A percentile compares a stretch with the other conserved stretches of the same genome.
These are phyloP conservation scores for Diaporthe velutina DNA, from an alignment of 2,329 filamentous ascomycete genomes.

Conservation along the genomic window DNA sequence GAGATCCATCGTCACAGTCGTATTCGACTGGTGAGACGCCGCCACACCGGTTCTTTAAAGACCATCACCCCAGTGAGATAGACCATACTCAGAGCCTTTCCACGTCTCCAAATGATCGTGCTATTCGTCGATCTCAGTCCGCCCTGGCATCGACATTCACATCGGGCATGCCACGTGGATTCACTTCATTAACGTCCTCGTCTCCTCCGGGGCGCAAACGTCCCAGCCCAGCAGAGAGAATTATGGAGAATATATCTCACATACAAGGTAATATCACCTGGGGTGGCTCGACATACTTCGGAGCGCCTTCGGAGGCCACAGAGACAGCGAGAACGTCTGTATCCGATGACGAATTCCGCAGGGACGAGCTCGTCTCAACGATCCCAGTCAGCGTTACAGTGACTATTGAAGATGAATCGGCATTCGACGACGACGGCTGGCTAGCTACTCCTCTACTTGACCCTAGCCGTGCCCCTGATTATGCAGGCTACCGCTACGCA, in stretches of 20 bases:
- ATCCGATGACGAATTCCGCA: slow-evolving; percentile 65
- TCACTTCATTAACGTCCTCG: slow-evolving; percentile 54
- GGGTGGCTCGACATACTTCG: slow-evolving; percentile 60
- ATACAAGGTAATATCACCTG: slow-evolving; percentile 61
- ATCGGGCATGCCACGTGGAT: slow-evolving; percentile 64
- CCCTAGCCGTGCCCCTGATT: slow-evolving; percentile 59
- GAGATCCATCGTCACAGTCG: slow-evolving; percentile 68
- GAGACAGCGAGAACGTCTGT: slow-evolving; percentile 64
- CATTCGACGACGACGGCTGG: slow-evolving; percentile 78
- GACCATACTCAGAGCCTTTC: slow-evolving; percentile 67
- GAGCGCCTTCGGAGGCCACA: slow-evolving; percentile 57
- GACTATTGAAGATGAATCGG: slow-evolving; percentile 71
- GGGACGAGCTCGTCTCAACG: slow-evolving; percentile 60
- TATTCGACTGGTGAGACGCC: slow-evolving; percentile 74
- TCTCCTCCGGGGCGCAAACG: slow-evolving; percentile 63
- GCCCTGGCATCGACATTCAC: slow-evolving; percentile 68
- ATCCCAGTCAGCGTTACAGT: slow-evolving; percentile 66
- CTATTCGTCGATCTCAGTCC: slow-evolving; percentile 66
- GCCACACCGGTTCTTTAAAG: slow-evolving; percentile 61
- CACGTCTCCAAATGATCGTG: slow-evolving; percentile 69
- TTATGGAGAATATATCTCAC: slow-evolving; percentile 67
- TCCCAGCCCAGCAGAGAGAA: slow-evolving; percentile 72
- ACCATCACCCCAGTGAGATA: slow-evolving; percentile 57
- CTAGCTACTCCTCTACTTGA: slow-evolving; percentile 71
- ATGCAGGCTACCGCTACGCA: slow-evolving; percentile 72